These are phyloP conservation scores for Pascua guehoae DNA, from an alignment of 1,284 basidiomycete genomes.

Conservation along the genomic window DNA sequence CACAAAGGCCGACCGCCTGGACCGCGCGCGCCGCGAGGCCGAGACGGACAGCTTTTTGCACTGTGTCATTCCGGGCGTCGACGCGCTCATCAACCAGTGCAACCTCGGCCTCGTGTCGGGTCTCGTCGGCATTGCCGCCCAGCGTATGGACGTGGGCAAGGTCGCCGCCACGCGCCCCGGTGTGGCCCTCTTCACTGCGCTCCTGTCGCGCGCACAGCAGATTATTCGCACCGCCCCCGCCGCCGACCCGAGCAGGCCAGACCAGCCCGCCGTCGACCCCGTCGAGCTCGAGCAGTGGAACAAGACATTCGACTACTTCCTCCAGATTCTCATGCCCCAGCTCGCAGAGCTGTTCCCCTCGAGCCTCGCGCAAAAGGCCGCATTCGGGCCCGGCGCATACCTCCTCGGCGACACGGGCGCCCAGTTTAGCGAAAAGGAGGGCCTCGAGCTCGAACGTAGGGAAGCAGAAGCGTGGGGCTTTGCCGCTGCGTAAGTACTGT, in stretches of 20 bases:
- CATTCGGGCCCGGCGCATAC: constrained; percentile 55
- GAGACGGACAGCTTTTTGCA: constrained; percentile 87
- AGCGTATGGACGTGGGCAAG: constrained; percentile 70
- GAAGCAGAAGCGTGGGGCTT: constrained; percentile 50
- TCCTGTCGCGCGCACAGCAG: constrained; percentile 86
- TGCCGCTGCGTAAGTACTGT: constrained; percentile 53
- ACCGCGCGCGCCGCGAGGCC: constrained; percentile 70
- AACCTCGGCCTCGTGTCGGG: constrained; percentile 80
- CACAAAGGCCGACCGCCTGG: constrained; percentile 56
- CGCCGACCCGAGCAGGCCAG: constrained; percentile 52
- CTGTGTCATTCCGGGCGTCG: constrained; percentile 81
- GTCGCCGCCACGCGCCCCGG: constrained; percentile 77
- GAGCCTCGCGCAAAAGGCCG: constrained; percentile 61
- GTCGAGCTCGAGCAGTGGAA: constrained; percentile 86
- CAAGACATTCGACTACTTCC: constrained; percentile 76
- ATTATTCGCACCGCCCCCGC: constrained; percentile 66
- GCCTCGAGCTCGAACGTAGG: constrained; percentile 46
- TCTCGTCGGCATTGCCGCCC: constrained; percentile 76
- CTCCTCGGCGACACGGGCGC: constrained; percentile 37
- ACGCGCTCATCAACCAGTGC: constrained; percentile 68
- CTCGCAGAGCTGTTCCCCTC: constrained; percentile 85
- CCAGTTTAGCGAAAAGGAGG: constrained; percentile 71
- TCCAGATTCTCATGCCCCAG: constrained; percentile 70
- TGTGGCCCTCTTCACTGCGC: constrained; percentile 83
- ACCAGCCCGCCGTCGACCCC: constrained; percentile 54